Base-by-base conservation (phyloP, 192 early-diverging fungal species). In the Coemansia sp. region DNA sequence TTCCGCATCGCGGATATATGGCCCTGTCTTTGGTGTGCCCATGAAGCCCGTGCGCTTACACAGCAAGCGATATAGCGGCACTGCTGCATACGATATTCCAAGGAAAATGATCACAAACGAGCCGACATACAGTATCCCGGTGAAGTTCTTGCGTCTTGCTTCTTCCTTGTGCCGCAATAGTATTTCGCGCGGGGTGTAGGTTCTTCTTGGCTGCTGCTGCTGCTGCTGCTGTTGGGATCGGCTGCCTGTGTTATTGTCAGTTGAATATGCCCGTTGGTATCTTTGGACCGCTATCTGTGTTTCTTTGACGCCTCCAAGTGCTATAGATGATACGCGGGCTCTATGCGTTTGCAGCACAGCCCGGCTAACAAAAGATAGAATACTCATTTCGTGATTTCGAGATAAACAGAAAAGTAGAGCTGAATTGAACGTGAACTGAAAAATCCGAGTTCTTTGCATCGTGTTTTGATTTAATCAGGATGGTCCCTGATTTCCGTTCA, bases 61-160 rank as follows among this genome's bases (percentile, higher is more conserved):
- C 67, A 99, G 88, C 52, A 98, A 81, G 45, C 95, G 87, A 83
- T 99, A 99, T 7, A 97, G 80, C 5, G 97, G 97, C 6, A 98
- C 97, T 2, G 95, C 91, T 4, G 94, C 95, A 74, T 96, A 99
- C 9, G 92, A 84, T 13, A 92, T 76, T 22, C 95, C 97, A 5
- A 96, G 49, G 59, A 95, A 93, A 20, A 82, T 71, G 20, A 99
- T 88, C 33, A 99, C 85, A 41, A 94, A 84, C 0, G 94, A 86
- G 10, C 86, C 84, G 23, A 90, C 87, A 73, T 99, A 99, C 66
- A 93, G 73, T 22, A 87, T 69, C 14, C 75, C 84, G 0, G 84
- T 68, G 9, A 58, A 46, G 72, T 84, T 84, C 29, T 68, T 63
- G 35, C 67, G 71, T 52, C 63, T 69, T 19, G 69, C 58, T n/a